These are phyloP conservation scores for Mayamaea pseudoterrestris DNA, from an alignment of 108 stramenopile genomes.

Conservation along the genomic window DNA sequence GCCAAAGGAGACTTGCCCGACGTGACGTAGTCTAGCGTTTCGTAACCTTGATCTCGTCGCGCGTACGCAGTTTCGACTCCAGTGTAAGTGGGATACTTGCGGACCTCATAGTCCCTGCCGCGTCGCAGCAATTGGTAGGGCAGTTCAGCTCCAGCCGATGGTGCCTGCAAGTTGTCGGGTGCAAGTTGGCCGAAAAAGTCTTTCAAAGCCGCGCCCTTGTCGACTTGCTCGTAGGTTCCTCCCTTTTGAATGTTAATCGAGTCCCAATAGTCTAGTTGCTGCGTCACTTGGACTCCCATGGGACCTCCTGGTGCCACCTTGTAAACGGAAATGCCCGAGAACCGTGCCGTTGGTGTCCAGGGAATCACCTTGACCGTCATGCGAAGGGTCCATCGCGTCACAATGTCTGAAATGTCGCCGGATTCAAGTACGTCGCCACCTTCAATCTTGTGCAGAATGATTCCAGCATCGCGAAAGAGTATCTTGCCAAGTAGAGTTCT, in stretches of 20 bases:
- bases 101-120: conserved; percentile 68
- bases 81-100: conserved; percentile 60
- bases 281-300: conserved; percentile 42
- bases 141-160: conserved; percentile 56
- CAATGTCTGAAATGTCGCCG: conserved; percentile 27
- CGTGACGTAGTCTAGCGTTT: conserved; percentile 56
- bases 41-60: conserved; percentile 74
- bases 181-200: conserved; percentile 73
- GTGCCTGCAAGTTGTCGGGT: conserved; percentile 45
- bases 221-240: conserved; percentile 46
- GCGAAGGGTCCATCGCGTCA: conserved; percentile 88
- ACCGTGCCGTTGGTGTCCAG: conserved; percentile 85
- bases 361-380: conserved; percentile 75
- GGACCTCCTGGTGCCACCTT: conserved; percentile 32
- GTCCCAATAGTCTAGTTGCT: conserved; percentile 93
- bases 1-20: conserved; percentile 37
- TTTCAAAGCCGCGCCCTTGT: conserved; percentile 38
- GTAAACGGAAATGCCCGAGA: conserved; percentile 91
- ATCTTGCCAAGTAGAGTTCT: conserved; percentile 72
- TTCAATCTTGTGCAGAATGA: conserved; percentile 72
- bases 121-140: conserved; percentile 76
- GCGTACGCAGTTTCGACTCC: conserved; percentile 48
- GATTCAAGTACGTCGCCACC: conserved; percentile 42
- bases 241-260: conserved; percentile 66
- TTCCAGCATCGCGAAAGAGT: conserved; percentile 83